A percentile compares a stretch with the other conserved stretches of the same genome.
Evolutionary conservation across 1,139 yeast species (phyloP).

Genomic region (Blastobotrys persicus): DNA sequence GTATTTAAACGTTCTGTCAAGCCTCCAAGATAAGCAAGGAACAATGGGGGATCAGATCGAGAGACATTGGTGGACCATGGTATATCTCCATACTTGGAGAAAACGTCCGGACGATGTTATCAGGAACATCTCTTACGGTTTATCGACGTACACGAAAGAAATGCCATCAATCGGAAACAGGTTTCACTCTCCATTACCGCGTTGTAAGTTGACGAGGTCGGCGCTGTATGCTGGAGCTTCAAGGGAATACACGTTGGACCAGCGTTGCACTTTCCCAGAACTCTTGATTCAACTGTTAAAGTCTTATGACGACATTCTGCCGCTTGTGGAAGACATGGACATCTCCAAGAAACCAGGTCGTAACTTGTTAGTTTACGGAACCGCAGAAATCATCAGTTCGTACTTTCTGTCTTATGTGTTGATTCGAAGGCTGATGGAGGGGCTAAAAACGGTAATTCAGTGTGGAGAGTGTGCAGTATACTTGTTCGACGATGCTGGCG

Average conservation of each 20-base stretch:
- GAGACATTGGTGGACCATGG: not conserved
- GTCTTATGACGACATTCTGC: not conserved
- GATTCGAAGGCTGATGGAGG: not conserved
- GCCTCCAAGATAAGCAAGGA: no score
- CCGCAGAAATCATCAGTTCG: not conserved
- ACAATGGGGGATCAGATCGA: no score
- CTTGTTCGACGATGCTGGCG: not conserved
- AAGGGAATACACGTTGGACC: not conserved
- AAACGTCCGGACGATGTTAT: not conserved
- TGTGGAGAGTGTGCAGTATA: not conserved
- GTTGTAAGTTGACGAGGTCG: no score
- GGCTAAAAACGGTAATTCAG: not conserved
- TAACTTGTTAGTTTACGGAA: not conserved
- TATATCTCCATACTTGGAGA: not conserved
- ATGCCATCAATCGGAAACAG: no score
- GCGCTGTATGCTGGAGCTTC: no score
- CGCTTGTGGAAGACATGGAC: not conserved
- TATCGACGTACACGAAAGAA: no score
- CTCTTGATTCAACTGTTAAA: not conserved
- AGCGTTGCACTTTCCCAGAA: not conserved
- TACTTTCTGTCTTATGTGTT: conserved; percentile 1
- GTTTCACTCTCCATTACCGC: no score
- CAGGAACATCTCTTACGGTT: no score
- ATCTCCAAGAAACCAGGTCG: not conserved
- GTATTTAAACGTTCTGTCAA: no score